A percentile compares a stretch with the other conserved stretches of the same genome.
phyloP scores from a whole-genome alignment of 2,329 filamentous ascomycete genomes.

The Corinectria fuckeliana region DNA sequence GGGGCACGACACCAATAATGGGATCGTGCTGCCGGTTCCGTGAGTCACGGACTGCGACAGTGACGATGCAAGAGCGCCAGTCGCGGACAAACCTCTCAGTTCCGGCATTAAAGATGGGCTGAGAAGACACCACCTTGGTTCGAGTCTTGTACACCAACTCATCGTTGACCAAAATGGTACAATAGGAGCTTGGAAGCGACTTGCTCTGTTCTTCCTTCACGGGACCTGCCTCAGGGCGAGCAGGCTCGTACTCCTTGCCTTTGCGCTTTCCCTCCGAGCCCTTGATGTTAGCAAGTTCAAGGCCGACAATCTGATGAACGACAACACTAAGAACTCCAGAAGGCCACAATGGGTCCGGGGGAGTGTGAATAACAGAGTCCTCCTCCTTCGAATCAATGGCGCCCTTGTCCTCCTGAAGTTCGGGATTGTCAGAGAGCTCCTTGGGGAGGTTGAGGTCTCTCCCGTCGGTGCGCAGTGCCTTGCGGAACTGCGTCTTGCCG shows the following conservation, averaged over 20 bases:
- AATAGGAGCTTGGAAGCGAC: constrained; percentile 87
- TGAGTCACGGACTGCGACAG: constrained; percentile 85
- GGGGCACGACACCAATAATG: constrained; percentile 87
- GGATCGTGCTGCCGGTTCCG: constrained; percentile 93
- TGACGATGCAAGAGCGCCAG: constrained; percentile 88
- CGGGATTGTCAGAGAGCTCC: constrained; percentile 73
- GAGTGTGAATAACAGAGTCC: constrained; percentile 86
- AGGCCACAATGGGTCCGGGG: constrained; percentile 95
- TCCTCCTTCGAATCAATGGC: constrained; percentile 73
- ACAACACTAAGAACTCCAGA: constrained; percentile 87
- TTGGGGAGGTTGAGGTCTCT: constrained; percentile 80
- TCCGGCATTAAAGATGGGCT: constrained; percentile 96
- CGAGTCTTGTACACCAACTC: constrained; percentile 92
- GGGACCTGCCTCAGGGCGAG: constrained; percentile 80
- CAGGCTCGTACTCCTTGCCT: constrained; percentile 87
- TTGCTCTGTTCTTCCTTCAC: constrained; percentile 83
- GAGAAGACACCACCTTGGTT: constrained; percentile 89
- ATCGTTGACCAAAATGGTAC: constrained; percentile 89
- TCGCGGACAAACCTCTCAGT: constrained; percentile 93
- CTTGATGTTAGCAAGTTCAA: constrained; percentile 90
- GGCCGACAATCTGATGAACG: constrained; percentile 92
- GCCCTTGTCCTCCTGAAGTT: constrained; percentile 86
- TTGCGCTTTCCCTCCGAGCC: constrained; percentile 82
- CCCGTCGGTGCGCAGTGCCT: constrained; percentile 84
- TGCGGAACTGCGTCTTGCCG: constrained; percentile 85